Percentiles rank a stretch among this genome's conserved stretches.
These are phyloP conservation scores for Hydnum rufescens DNA, from an alignment of 768 basidiomycete genomes.

Conservation along the genomic window DNA sequence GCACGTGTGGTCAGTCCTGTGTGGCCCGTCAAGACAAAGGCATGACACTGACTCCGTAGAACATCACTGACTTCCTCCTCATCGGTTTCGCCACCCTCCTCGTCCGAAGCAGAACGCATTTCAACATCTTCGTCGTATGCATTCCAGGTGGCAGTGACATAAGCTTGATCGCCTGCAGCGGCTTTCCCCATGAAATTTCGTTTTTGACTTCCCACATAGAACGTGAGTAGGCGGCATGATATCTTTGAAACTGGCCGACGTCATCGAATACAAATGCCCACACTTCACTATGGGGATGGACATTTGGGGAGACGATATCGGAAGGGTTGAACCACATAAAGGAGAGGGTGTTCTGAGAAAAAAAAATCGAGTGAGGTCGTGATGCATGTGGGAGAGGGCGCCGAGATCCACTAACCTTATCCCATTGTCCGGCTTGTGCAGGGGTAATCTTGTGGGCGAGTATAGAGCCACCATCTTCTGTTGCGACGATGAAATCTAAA, in stretches of 20 bases:
- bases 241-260: slow-evolving; percentile 34
- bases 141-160: slow-evolving; percentile 34
- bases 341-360: slow-evolving; percentile 22
- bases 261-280: slow-evolving; percentile 64
- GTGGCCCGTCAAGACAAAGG: background rate
- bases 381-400: slow-evolving; percentile 6
- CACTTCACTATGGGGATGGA: slow-evolving; percentile 36
- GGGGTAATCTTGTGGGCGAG: slow-evolving; percentile 43
- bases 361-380: slow-evolving; percentile 11
- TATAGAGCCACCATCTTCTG: slow-evolving; percentile 25
- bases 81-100: slow-evolving; percentile 41
- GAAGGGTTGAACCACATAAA: slow-evolving; percentile 86
- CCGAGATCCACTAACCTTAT: too few species aligned
- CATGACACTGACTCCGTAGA: background rate
- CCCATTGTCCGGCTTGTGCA: slow-evolving; percentile 35
- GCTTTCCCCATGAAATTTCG: slow-evolving; percentile 49
- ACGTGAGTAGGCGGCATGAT: slow-evolving; percentile 43
- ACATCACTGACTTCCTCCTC: slow-evolving; percentile 49
- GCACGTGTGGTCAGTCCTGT: background rate
- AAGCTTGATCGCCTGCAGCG: slow-evolving; percentile 57
- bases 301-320: too few species aligned
- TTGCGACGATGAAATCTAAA: slow-evolving; percentile 10
- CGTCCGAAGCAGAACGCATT: slow-evolving; percentile 60
- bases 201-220: slow-evolving; percentile 70
- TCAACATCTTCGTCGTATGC: slow-evolving; percentile 65